Percentiles rank a stretch among this genome's conserved stretches.
Evolutionary conservation across 352 stramenopile species (phyloP).

Genomic region (Phytophthora litchii): DNA sequence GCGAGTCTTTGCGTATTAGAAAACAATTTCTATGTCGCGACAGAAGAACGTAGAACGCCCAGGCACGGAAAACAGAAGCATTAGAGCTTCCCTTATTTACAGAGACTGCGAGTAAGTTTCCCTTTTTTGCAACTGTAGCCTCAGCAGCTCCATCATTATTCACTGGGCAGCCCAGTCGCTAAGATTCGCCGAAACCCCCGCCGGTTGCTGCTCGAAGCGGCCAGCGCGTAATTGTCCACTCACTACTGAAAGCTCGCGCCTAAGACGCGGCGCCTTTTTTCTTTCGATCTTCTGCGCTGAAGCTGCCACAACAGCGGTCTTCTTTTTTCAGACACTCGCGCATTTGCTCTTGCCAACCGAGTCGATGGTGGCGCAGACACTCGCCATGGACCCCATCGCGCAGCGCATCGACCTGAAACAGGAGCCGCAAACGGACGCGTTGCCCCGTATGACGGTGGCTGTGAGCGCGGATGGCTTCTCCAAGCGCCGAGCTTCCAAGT

Average conservation of each 20-base stretch:
- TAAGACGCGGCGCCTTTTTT: constrained; percentile 30
- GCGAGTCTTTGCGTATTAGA: not conserved
- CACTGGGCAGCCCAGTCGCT: constrained; percentile 21
- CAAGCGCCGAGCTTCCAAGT: constrained; percentile 26
- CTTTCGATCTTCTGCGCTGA: constrained; percentile 22
- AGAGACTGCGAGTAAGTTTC: no score
- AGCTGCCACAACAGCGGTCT: constrained; percentile 1
- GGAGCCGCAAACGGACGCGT: constrained; percentile 3
- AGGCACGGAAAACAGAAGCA: constrained; percentile 31
- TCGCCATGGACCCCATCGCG: constrained; percentile 31
- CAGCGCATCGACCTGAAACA: constrained; percentile 31
- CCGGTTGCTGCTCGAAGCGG: constrained; percentile 4
- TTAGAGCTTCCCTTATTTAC: not conserved
- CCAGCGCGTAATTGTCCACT: not conserved
- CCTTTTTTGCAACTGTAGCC: constrained; percentile 5
- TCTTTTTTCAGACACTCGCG: constrained; percentile 23
- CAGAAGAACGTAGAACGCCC: not conserved
- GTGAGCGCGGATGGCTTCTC: not conserved
- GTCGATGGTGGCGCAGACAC: constrained; percentile 25
- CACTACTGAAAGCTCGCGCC: not conserved
- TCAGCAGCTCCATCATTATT: no score
- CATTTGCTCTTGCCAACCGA: constrained; percentile 15
- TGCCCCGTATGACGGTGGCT: not conserved
- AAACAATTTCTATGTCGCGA: no score
- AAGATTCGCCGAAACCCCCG: constrained; percentile 38